phyloP scores from a whole-genome alignment of 208 protist species.

The Spongospora subterranea region DNA sequence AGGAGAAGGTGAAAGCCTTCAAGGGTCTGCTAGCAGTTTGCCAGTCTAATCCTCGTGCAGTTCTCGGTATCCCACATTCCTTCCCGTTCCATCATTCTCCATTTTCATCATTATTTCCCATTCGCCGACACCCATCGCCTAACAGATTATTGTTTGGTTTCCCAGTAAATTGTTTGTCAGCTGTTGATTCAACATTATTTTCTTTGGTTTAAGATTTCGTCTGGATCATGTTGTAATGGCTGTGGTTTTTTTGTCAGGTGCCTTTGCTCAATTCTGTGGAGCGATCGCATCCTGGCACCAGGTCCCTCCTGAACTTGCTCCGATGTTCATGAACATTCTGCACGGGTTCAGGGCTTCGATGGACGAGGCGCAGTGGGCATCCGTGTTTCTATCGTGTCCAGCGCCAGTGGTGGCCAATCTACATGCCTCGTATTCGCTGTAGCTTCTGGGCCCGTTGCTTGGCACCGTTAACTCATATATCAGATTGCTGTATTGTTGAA shows the following conservation, averaged over 20 bases:
- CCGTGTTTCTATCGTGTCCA: background rate
- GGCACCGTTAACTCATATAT: too few relatives aligned
- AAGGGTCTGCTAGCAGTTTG: slow-evolving; percentile 7
- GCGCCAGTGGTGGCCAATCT: background rate
- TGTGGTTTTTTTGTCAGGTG: background rate
- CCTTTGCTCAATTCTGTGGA: slow-evolving; percentile 65
- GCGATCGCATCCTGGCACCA: slow-evolving; percentile 73
- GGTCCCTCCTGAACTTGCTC: slow-evolving; percentile 56
- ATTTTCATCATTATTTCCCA: too few relatives aligned
- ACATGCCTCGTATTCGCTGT: background rate
- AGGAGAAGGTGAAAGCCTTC: slow-evolving; percentile 41
- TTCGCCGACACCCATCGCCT: too few relatives aligned
- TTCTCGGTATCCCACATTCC: too few relatives aligned
- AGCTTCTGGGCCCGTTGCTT: too few relatives aligned
- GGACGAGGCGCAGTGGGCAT: slow-evolving; percentile 51
- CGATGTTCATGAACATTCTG: slow-evolving; percentile 66
- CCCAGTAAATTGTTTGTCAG: too few relatives aligned
- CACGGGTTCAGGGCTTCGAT: slow-evolving; percentile 65
- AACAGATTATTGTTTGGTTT: too few relatives aligned
- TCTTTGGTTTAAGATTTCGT: too few relatives aligned
- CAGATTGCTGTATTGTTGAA: too few relatives aligned
- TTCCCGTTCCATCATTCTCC: too few relatives aligned
- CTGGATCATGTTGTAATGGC: too few relatives aligned
- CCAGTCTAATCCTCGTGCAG: slow-evolving; percentile 14
- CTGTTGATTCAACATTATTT: too few relatives aligned